Percentiles rank a stretch among this genome's conserved stretches.
These are phyloP conservation scores for Picea glauca DNA, from an alignment of 75 land plant species.

Conservation along the genomic window DNA sequence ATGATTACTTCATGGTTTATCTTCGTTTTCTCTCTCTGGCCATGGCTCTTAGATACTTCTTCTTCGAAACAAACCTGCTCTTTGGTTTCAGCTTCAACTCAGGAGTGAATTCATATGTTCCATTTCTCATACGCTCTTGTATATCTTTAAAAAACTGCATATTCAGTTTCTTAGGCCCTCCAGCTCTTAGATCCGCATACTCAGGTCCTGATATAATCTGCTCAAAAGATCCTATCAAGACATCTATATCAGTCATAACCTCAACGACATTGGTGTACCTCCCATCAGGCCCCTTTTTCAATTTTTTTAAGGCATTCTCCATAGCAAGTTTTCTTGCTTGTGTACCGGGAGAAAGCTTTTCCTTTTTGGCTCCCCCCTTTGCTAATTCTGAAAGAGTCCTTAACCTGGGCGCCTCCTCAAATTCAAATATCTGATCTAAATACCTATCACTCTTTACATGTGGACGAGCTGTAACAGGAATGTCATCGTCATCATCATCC, in stretches of 20 bases:
- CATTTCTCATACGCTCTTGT: conserved; percentile 65
- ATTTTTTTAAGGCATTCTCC: conserved; percentile 63
- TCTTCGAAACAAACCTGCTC: conserved; percentile 52
- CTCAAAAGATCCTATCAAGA: conserved; percentile 71
- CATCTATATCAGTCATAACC: conserved; percentile 63
- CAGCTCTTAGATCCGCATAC: conserved; percentile 65
- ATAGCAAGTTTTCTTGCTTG: conserved; percentile 69
- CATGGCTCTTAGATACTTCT: conserved; percentile 58
- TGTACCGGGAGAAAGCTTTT: conserved; percentile 66
- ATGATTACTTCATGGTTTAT: background rate
- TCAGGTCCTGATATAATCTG: conserved; percentile 65
- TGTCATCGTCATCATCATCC: conserved; percentile 54
- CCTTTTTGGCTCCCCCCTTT: conserved; percentile 44
- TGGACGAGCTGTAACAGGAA: conserved; percentile 50
- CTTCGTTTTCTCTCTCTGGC: conserved; percentile 38
- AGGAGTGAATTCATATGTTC: conserved; percentile 50
- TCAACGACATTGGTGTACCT: conserved; percentile 76
- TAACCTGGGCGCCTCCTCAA: conserved; percentile 48
- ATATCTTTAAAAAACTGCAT: conserved; percentile 73
- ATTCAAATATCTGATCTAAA: conserved; percentile 62
- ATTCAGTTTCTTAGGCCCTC: conserved; percentile 65
- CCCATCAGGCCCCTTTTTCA: conserved; percentile 81
- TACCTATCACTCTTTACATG: conserved; percentile 53
- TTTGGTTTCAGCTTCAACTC: conserved; percentile 65
- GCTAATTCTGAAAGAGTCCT: conserved; percentile 43